Percentiles rank a stretch among this genome's conserved stretches.
Evolutionary conservation across 176 grass and related monocot species (phyloP).

Genomic region (Paspalum notatum): DNA sequence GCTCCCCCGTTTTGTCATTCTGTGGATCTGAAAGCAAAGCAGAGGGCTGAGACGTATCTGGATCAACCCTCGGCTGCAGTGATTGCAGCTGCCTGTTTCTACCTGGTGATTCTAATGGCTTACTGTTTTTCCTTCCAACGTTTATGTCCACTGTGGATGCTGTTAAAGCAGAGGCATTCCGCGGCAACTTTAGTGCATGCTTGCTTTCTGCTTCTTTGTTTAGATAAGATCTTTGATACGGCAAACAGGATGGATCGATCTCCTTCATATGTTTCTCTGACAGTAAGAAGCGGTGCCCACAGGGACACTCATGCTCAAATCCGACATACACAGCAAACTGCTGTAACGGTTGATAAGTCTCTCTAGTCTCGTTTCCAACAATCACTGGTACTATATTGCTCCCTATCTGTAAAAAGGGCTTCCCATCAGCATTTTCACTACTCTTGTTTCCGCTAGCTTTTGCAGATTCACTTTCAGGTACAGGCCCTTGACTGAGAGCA

Average conservation of each 20-base stretch:
- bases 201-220: constrained; percentile 53
- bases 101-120: constrained; percentile 40
- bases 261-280: constrained; percentile 81
- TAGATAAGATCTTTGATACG: constrained; percentile 40
- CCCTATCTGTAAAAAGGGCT: constrained; percentile 78
- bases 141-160: constrained; percentile 23
- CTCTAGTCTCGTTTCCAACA: constrained; percentile 55
- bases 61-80: constrained; percentile 34
- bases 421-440: constrained; percentile 43
- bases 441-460: constrained; percentile 43
- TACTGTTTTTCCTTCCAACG: constrained; percentile 47
- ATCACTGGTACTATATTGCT: constrained; percentile 80
- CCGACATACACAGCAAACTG: constrained; percentile 69
- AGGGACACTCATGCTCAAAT: constrained; percentile 93
- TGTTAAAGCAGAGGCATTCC: constrained; percentile 43
- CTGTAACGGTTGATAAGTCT: constrained; percentile 48
- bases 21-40: constrained; percentile 44
- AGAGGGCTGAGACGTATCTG: constrained; percentile 24
- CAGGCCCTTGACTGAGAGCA: constrained; percentile 49
- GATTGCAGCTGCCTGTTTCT: constrained; percentile 53
- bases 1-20: constrained; percentile 45
- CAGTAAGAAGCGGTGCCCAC: constrained; percentile 88
- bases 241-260: constrained; percentile 52
- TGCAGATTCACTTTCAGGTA: constrained; percentile 50
- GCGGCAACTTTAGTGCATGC: constrained; percentile 50